phyloP scores from a whole-genome alignment of 2,329 filamentous ascomycete species.

The Cercospora citrullina region DNA sequence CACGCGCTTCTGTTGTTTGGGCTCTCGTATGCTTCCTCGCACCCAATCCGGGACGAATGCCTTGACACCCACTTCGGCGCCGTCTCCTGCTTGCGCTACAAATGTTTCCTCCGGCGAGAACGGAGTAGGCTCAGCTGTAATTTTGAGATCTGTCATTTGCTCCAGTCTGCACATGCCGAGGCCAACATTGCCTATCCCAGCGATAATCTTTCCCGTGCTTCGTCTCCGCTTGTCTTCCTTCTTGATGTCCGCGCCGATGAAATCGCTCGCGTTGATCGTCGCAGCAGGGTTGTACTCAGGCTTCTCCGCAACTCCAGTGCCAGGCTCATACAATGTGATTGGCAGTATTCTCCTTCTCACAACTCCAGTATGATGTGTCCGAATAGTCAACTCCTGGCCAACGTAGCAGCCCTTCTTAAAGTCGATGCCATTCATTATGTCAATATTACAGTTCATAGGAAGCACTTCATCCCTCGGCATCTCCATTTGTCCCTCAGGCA shows the following conservation, averaged over 20 bases:
- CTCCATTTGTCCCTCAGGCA: slow-evolving; percentile 83
- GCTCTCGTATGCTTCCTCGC: slow-evolving; percentile 46
- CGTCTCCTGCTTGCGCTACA: slow-evolving; percentile 34
- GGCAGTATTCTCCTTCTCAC: slow-evolving; percentile 88
- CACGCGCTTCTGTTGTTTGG: slow-evolving; percentile 42
- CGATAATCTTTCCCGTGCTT: slow-evolving; percentile 77
- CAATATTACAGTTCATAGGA: slow-evolving; percentile 86
- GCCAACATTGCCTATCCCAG: slow-evolving; percentile 79
- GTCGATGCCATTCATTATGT: slow-evolving; percentile 80
- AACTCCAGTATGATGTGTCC: slow-evolving; percentile 90
- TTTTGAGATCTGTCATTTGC: slow-evolving; percentile 78
- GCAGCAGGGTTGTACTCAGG: slow-evolving; percentile 51
- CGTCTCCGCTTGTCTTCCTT: slow-evolving; percentile 57
- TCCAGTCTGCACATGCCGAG: slow-evolving; percentile 84
- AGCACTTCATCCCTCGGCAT: slow-evolving; percentile 70
- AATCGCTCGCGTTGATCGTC: not conserved
- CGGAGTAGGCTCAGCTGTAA: slow-evolving; percentile 66
- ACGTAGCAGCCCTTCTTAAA: slow-evolving; percentile 97
- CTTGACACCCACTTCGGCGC: slow-evolving; percentile 41
- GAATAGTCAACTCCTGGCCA: slow-evolving; percentile 93
- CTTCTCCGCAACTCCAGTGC: slow-evolving; percentile 42
- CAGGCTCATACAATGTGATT: slow-evolving; percentile 65
- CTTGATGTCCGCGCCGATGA: slow-evolving; percentile 52
- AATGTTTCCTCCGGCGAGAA: slow-evolving; percentile 61
- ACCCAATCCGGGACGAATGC: slow-evolving; percentile 81